phyloP scores from a whole-genome alignment of 768 basidiomycete genomes.

The Boletus rufocinnamomeus region DNA sequence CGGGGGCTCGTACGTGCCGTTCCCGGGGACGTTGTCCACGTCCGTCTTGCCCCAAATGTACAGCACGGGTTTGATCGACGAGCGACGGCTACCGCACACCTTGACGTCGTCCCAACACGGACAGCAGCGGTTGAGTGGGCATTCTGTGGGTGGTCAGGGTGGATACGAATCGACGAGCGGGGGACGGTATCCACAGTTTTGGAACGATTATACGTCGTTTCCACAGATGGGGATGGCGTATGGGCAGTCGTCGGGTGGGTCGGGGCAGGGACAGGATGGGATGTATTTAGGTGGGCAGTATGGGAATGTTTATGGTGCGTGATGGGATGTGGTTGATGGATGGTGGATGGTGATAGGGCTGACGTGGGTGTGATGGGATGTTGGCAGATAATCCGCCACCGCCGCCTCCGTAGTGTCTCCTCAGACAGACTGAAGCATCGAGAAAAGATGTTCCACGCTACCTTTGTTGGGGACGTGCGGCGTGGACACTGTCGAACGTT shows the following conservation, averaged over 20 bases:
- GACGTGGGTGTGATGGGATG: background rate
- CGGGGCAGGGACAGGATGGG: constrained; percentile 21
- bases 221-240: constrained; percentile 49
- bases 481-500: background rate
- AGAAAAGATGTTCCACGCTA: background rate
- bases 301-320: constrained; percentile 33
- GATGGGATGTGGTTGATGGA: background rate
- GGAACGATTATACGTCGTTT: constrained; percentile 57
- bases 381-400: constrained; percentile 13
- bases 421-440: background rate
- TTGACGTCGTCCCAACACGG: constrained; percentile 22
- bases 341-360: background rate
- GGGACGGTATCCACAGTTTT: constrained; percentile 52
- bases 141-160: constrained; percentile 11
- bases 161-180: constrained; percentile 26
- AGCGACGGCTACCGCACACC: constrained; percentile 35
- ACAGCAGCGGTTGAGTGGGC: constrained; percentile 18
- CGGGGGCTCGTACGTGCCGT: constrained; percentile 35
- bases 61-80: constrained; percentile 68
- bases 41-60: constrained; percentile 75
- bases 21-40: constrained; percentile 58
- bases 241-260: constrained; percentile 16
- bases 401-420: constrained; percentile 6
- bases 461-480: background rate
- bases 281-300: constrained; percentile 31